Evolutionary conservation across 495 filamentous ascomycete species (phyloP), one percentile per base, ranked within the genome.

Genomic region (Coniosporium apollinis): DNA sequence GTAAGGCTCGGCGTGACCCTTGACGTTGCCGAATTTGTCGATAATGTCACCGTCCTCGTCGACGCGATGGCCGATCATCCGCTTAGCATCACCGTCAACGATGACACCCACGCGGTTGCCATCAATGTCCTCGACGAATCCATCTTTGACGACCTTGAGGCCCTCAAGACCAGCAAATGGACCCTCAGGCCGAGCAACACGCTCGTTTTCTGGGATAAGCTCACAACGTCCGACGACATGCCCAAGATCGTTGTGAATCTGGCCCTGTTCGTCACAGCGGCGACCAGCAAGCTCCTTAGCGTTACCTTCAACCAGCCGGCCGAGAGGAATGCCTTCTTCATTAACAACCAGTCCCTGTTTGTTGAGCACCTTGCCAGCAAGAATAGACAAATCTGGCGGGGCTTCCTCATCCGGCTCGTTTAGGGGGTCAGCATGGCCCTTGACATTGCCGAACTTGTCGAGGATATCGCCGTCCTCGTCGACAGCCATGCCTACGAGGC

Each of bases 11-110:
- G 75, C 78, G 34, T 70, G 72, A 33, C 83, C 83, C 42, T 82
- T 75, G 32, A 76, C 68, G 47, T 84, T 86, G 22, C 83, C 83
- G 31, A 70, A 70, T 50, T 74, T 77, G 55, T 87, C 83, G 35
- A 84, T 62, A 40, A 92, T 77, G 38, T 89, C 83, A 10, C 83
- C 83, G 47, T 92, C 83, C 19, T 78, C 65, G 43, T 91, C 83
- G 24, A 91, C 80, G 5, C 60, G 47, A 45, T 79, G 76, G n/a
- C 82, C 82, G 22, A 76, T 63, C 5, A 91, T 65, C 37, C 66
- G 66, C 59, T 77, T 78, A 11, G 69, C 42, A 33, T 92, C 77
- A 20, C 83, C 83, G 36, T 84, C 72, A 21, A 74, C 58, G 16
- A 92, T 60, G 38, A 70, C 61, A 20, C 83, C 83, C 30, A 92